Conservation (phyloP, 2,329 filamentous ascomycete genomes). For the Arthrobotrys iridis region DNA sequence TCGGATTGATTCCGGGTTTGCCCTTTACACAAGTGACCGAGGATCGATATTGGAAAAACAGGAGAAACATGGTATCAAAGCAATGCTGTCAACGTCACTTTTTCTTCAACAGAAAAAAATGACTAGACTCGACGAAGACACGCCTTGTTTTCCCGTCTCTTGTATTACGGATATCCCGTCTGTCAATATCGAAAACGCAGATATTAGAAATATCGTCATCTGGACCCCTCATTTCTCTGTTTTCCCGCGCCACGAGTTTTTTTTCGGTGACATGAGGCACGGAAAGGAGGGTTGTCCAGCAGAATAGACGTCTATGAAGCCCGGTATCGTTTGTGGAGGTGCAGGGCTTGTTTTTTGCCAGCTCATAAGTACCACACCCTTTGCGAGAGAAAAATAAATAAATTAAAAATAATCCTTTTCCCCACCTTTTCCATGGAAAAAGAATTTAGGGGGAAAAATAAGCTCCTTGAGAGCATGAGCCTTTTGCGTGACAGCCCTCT, state of each 20-base stretch:
- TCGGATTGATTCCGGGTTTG: constrained; percentile 49
- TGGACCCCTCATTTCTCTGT: constrained; percentile 45
- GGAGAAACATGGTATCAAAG: constrained; percentile 29
- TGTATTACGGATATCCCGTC: constrained; percentile 46
- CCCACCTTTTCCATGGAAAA: constrained; percentile 29
- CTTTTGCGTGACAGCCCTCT: constrained; percentile 52
- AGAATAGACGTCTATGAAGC: constrained; percentile 33
- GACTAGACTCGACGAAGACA: constrained; percentile 38
- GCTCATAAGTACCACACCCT: constrained; percentile 55
- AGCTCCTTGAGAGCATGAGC: constrained; percentile 35
- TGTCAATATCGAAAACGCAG: constrained; percentile 33
- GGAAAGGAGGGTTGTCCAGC: constrained; percentile 49
- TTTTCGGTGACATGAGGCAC: constrained; percentile 51
- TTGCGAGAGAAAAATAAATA: constrained; percentile 44
- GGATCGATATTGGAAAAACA: constrained; percentile 14
- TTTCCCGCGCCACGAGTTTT: constrained; percentile 53
- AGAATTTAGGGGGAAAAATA: constrained; percentile 29
- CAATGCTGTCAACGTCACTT: constrained; percentile 53
- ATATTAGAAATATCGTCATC: constrained; percentile 53
- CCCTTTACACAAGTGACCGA: constrained; percentile 38
- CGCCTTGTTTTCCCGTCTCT: constrained; percentile 51
- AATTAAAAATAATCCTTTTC: constrained; percentile 52
- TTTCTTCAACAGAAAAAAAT: constrained; percentile 10
- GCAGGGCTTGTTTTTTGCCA: constrained; percentile 54
- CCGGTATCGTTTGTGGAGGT: constrained; percentile 50